Evolutionary conservation across 176 grass and related monocot species (phyloP).

Genomic region (Eleusine indica): DNA sequence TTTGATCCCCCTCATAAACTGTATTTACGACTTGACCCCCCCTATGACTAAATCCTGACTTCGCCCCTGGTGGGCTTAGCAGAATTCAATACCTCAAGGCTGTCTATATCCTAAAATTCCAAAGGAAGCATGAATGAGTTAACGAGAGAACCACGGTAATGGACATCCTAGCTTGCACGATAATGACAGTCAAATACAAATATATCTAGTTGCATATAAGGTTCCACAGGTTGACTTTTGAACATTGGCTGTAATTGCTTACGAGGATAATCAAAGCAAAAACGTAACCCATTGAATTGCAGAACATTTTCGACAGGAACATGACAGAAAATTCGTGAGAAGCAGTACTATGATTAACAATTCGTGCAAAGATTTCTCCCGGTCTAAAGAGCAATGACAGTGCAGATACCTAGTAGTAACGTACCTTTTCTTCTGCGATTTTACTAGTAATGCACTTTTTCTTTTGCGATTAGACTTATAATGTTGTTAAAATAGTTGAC

Average conservation of each 20-base stretch:
- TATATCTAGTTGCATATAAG: background rate
- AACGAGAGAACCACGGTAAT: background rate
- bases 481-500: background rate
- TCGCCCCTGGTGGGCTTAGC: too few relatives aligned
- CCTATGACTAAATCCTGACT: too few relatives aligned
- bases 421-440: background rate
- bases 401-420: background rate
- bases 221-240: background rate
- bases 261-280: background rate
- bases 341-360: background rate
- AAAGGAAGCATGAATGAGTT: background rate
- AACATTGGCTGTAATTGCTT: background rate
- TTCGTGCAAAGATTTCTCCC: background rate
- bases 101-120: background rate
- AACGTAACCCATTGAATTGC: background rate
- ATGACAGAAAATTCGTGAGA: background rate
- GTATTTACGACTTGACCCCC: too few relatives aligned
- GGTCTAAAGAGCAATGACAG: background rate
- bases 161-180: background rate
- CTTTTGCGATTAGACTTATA: background rate
- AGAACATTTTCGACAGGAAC: background rate
- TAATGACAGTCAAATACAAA: background rate
- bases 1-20: too few relatives aligned
- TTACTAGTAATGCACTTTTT: background rate
- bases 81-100: background rate